A percentile compares a stretch with the other conserved stretches of the same genome.
Conservation (phyloP, 768 basidiomycete genomes). For the Hypholoma fasciculare region DNA sequence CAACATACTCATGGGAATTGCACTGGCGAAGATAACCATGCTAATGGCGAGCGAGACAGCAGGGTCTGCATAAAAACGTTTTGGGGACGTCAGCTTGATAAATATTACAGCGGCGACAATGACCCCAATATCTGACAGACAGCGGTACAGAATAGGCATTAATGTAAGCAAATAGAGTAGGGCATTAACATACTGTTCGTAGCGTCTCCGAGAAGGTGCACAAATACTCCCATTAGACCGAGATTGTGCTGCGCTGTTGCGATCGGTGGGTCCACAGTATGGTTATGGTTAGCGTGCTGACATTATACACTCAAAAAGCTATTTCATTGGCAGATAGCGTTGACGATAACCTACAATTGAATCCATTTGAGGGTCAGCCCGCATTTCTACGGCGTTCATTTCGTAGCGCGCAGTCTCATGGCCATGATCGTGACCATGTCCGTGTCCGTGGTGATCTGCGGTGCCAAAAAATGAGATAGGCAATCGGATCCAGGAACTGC, state of each 20-base stretch:
- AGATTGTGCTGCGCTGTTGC: slow-evolving; percentile 37
- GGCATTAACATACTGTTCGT: slow-evolving; percentile 43
- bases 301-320: neutral
- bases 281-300: slow-evolving; percentile 52
- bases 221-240: slow-evolving; percentile 47
- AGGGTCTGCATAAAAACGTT: slow-evolving; percentile 55
- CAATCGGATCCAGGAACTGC: neutral
- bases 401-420: neutral
- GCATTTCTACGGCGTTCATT: slow-evolving; percentile 18
- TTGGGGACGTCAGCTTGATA: slow-evolving; percentile 44
- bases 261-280: slow-evolving; percentile 40
- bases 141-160: neutral
- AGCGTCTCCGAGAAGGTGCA: slow-evolving; percentile 55
- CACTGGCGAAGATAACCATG: slow-evolving; percentile 51
- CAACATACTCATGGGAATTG: slow-evolving; percentile 49
- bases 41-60: slow-evolving; percentile 50
- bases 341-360: slow-evolving; percentile 25
- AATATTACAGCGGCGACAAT: slow-evolving; percentile 51
- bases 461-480: neutral
- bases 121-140: slow-evolving; percentile 48
- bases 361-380: slow-evolving; percentile 22
- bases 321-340: neutral
- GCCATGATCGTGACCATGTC: slow-evolving; percentile 29
- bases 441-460: slow-evolving; percentile 42
- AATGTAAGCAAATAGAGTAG: neutral